phyloP scores from a whole-genome alignment of 805 yeast genomes.

The Naumovozyma dairenensis region DNA sequence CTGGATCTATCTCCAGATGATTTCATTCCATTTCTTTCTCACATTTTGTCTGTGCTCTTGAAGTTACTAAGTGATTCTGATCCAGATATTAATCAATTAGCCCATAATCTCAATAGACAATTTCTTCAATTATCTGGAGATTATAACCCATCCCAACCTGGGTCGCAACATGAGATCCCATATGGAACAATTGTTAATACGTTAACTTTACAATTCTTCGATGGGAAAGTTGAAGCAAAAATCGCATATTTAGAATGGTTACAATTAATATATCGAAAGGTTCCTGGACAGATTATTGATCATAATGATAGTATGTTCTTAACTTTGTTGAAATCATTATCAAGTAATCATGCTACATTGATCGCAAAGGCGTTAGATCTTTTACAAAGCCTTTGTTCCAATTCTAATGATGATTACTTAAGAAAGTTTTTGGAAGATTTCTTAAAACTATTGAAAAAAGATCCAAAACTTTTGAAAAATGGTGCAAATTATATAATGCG shows the following conservation, averaged over 20 bases:
- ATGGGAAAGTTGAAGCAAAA: conserved; percentile 71
- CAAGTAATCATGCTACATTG: conserved; percentile 36
- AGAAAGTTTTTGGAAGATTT: conserved; percentile 65
- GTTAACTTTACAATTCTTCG: conserved; percentile 60
- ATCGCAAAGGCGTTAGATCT: conserved; percentile 25
- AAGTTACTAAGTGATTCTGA: conserved; percentile 49
- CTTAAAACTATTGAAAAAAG: conserved; percentile 58
- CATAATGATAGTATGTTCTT: conserved; percentile 59
- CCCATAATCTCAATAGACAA: conserved; percentile 46
- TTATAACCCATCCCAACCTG: conserved; percentile 19
- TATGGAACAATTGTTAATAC: conserved; percentile 56
- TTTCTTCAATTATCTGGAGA: conserved; percentile 41
- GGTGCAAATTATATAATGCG: conserved; percentile 78
- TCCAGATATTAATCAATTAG: conserved; percentile 41
- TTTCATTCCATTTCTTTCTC: conserved; percentile 64
- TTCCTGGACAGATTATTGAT: conserved; percentile 46
- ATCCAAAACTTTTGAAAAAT: conserved; percentile 52
- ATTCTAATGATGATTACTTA: conserved; percentile 60
- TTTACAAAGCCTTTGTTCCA: conserved; percentile 23
- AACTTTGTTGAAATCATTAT: conserved; percentile 62
- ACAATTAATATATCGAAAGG: conserved; percentile 63
- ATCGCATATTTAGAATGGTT: conserved; percentile 87
- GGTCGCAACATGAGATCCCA: conserved; percentile 17
- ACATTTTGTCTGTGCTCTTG: conserved; percentile 58
- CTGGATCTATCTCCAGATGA: conserved; percentile 63